Conservation (phyloP, 2,329 filamentous ascomycete genomes). For the Drechslerella coelobrocha region DNA sequence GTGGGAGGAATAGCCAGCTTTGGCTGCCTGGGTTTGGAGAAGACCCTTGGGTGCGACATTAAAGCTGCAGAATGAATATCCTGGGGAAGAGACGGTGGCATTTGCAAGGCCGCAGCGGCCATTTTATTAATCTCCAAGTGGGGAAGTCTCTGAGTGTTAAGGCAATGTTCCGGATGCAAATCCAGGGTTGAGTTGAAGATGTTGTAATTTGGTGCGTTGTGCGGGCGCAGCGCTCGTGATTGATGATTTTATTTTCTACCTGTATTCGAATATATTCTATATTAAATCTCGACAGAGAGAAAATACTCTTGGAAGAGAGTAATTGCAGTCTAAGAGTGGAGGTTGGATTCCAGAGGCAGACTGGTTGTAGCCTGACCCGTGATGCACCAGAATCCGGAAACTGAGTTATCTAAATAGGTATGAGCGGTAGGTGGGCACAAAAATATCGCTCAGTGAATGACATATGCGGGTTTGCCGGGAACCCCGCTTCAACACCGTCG, state of each 20-base stretch:
- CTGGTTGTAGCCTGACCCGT: neutral
- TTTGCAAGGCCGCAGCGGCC: conserved; percentile 47
- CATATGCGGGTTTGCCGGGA: conserved; percentile 23
- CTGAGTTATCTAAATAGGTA: neutral
- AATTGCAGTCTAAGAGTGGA: neutral
- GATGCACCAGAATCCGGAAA: conserved; percentile 4
- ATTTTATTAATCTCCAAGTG: conserved; percentile 33
- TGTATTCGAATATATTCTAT: neutral
- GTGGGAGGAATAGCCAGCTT: conserved; percentile 38
- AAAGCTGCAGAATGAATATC: conserved; percentile 38
- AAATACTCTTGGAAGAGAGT: neutral
- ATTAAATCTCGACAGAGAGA: neutral
- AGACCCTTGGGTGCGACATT: conserved; percentile 36
- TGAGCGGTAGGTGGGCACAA: neutral
- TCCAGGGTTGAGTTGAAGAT: neutral
- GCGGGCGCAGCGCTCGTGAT: no score
- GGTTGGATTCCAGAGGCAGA: neutral
- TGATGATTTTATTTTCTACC: neutral
- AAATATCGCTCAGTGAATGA: conserved; percentile 38
- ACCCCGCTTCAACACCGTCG: conserved; percentile 34
- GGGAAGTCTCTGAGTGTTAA: conserved; percentile 8
- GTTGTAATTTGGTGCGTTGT: conserved; percentile 1
- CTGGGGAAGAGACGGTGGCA: conserved; percentile 36
- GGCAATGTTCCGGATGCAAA: neutral
- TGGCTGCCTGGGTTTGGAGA: conserved; percentile 31